These are phyloP conservation scores for Dysphania ambrosioides DNA, from an alignment of 148 eudicot genomes.

Conservation along the genomic window DNA sequence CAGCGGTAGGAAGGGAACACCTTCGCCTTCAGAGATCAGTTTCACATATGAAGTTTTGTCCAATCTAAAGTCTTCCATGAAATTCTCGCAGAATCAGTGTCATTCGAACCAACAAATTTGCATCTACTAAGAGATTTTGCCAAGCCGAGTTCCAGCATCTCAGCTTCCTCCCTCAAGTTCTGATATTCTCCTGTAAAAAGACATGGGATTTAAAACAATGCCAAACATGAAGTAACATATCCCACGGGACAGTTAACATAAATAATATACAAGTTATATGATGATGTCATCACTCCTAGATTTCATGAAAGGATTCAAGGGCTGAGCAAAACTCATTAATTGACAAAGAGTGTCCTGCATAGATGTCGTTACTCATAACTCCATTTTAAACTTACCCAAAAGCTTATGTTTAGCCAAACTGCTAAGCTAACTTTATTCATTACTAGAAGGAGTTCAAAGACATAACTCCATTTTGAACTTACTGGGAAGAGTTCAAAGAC, in stretches of 20 bases:
- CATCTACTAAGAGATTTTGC: slow-evolving; percentile 23
- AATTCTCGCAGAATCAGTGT: slow-evolving; percentile 26
- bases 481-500: too few relatives aligned
- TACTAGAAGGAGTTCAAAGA: too few relatives aligned
- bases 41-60: slow-evolving; percentile 42
- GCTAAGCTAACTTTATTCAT: too few relatives aligned
- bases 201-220: too few relatives aligned
- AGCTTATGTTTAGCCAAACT: too few relatives aligned
- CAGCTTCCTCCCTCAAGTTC: slow-evolving; percentile 49
- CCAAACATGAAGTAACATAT: too few relatives aligned
- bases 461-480: too few relatives aligned
- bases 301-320: background rate
- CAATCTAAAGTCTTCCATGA: slow-evolving; percentile 49
- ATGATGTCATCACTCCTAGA: too few relatives aligned
- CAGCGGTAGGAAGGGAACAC: background rate
- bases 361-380: background rate
- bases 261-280: too few relatives aligned
- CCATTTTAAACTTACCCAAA: too few relatives aligned
- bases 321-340: background rate
- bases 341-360: background rate
- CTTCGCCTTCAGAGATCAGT: background rate
- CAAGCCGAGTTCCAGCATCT: slow-evolving; percentile 38
- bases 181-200: slow-evolving; percentile 48
- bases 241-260: too few relatives aligned
- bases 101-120: slow-evolving; percentile 23